These are phyloP conservation scores for Bolboschoenus planiculmis DNA, from an alignment of 176 grass and related monocot genomes.

Conservation along the genomic window DNA sequence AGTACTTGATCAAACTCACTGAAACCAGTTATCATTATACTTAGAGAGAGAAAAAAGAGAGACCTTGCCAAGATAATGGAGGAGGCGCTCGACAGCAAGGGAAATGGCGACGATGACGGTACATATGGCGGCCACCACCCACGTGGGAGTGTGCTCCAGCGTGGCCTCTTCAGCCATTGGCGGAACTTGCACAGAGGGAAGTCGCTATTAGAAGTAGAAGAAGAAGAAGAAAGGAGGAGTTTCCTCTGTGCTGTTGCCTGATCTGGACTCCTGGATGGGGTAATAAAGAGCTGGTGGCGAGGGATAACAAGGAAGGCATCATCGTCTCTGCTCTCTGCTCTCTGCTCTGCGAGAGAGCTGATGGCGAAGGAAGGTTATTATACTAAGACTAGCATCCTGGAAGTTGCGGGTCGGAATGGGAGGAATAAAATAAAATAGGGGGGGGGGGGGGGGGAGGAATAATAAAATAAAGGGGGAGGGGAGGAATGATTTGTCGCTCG, in stretches of 20 bases:
- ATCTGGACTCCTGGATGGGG: not conserved
- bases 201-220: no score
- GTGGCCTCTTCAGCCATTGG: not conserved
- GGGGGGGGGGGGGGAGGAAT: no score
- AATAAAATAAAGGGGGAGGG: no score
- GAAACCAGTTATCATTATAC: no score
- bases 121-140: conserved; percentile 72
- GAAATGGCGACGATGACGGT: conserved; percentile 60
- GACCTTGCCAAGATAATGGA: conserved; percentile 83
- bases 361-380: no score
- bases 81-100: conserved; percentile 53
- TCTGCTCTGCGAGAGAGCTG: no score
- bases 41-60: no score
- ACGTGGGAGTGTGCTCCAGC: conserved; percentile 58
- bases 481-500: no score
- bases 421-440: no score
- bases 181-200: not conserved
- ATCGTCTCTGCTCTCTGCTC: not conserved
- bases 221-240: not conserved
- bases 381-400: no score
- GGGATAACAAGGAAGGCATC: no score
- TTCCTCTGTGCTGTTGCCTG: not conserved
- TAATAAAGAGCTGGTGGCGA: not conserved
- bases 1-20: not conserved
- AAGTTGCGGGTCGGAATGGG: no score